Conservation (phyloP, 2,329 filamentous ascomycete genomes). For the Pseudogymnoascus sp. region DNA sequence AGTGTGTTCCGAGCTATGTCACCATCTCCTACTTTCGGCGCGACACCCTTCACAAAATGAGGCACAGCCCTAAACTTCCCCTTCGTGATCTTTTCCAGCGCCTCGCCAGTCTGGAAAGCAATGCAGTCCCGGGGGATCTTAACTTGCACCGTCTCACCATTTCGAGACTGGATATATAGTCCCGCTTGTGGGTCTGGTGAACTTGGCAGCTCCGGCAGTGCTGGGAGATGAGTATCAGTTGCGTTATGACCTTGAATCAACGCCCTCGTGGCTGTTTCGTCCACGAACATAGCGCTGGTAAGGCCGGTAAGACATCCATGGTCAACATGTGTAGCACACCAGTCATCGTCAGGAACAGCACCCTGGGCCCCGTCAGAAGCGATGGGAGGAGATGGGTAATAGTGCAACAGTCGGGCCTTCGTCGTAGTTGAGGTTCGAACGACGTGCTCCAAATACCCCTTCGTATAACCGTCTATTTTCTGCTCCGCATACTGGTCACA, state of each 20-base stretch:
- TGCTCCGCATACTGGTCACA: slow-evolving; percentile 79
- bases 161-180: slow-evolving; percentile 86
- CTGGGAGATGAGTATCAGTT: slow-evolving; percentile 31
- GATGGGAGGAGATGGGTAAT: slow-evolving; percentile 60
- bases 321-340: slow-evolving; percentile 88
- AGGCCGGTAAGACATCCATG: slow-evolving; percentile 91
- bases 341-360: slow-evolving; percentile 64
- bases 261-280: slow-evolving; percentile 50
- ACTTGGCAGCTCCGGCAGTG: slow-evolving; percentile 61
- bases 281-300: slow-evolving; percentile 92
- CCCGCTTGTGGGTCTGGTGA: slow-evolving; percentile 82
- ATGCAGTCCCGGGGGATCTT: slow-evolving; percentile 86
- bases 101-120: slow-evolving; percentile 92
- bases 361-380: slow-evolving; percentile 31
- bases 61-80: slow-evolving; percentile 91
- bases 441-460: slow-evolving; percentile 76
- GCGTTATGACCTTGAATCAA: slow-evolving; percentile 28
- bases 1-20: slow-evolving; percentile 75
- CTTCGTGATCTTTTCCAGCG: slow-evolving; percentile 82
- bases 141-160: slow-evolving; percentile 78
- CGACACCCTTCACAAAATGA: slow-evolving; percentile 82
- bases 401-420: slow-evolving; percentile 87
- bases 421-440: slow-evolving; percentile 80
- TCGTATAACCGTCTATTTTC: slow-evolving; percentile 69
- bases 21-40: slow-evolving; percentile 43